Evolutionary conservation across 495 filamentous ascomycete species (phyloP).

Genomic region (Neurospora sp.): DNA sequence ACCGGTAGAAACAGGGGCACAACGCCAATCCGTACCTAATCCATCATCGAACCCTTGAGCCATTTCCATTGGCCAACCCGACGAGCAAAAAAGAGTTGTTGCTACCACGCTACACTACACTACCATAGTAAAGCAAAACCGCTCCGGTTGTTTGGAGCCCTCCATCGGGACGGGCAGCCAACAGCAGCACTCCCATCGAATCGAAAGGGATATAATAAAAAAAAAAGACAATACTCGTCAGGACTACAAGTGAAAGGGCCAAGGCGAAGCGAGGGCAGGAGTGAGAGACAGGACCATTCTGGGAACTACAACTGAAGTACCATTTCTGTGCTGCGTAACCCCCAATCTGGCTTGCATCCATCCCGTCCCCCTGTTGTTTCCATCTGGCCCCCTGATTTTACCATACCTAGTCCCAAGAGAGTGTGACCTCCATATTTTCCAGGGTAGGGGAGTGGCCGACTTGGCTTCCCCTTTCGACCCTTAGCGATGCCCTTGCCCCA

Average conservation of each 20-base stretch:
- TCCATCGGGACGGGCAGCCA: not conserved
- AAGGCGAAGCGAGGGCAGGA: not conserved
- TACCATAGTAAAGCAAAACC: not conserved
- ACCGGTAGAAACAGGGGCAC: not conserved
- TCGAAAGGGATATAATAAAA: not conserved
- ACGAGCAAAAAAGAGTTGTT: not conserved
- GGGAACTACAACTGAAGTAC: not conserved
- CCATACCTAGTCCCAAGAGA: not conserved
- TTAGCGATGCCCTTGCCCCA: constrained; percentile 21
- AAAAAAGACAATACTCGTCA: not conserved
- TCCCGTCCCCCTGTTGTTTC: not conserved
- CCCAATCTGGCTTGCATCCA: not conserved
- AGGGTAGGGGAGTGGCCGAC: not conserved
- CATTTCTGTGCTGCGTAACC: not conserved
- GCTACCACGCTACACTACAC: not conserved
- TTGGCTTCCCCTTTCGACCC: not conserved
- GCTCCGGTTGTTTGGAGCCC: not conserved
- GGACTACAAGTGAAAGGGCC: not conserved
- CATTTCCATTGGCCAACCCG: not conserved
- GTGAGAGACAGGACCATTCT: not conserved
- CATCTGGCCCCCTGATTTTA: not conserved
- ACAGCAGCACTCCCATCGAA: not conserved
- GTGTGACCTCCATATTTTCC: not conserved
- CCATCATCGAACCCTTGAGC: not conserved
- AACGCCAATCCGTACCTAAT: not conserved